Percentiles rank a stretch among this genome's conserved stretches.
Conservation (phyloP, 371 early-diverging fungal species). For the Parasitella parasitica region DNA sequence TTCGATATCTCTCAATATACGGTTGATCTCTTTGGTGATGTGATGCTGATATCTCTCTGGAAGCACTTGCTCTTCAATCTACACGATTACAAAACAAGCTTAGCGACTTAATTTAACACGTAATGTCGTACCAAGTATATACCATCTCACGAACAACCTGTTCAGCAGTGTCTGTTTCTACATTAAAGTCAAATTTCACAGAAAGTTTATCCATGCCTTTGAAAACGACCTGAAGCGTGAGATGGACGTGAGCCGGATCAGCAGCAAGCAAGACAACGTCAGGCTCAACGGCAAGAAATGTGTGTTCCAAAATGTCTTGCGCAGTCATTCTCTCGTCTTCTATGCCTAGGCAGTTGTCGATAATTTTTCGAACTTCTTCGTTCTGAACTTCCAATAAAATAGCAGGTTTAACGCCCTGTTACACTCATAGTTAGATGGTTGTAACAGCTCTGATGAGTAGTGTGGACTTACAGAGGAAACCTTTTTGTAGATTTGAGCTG, state of each 20-base stretch:
- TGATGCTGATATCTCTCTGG: conserved; percentile 72
- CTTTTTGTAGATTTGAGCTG: conserved; percentile 74
- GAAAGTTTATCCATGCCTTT: conserved; percentile 68
- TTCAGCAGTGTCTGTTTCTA: conserved; percentile 75
- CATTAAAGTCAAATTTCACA: conserved; percentile 80
- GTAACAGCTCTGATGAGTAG: not conserved
- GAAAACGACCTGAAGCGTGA: conserved; percentile 72
- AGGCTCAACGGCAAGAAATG: conserved; percentile 58
- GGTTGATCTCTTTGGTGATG: conserved; percentile 84
- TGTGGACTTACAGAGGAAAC: conserved; percentile 46
- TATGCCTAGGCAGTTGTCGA: conserved; percentile 62
- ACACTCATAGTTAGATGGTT: no score
- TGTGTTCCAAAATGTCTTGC: conserved; percentile 47
- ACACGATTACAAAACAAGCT: not conserved
- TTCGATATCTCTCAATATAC: conserved; percentile 75
- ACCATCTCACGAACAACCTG: conserved; percentile 90
- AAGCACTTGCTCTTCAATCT: conserved; percentile 81
- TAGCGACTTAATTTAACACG: not conserved
- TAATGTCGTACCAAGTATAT: conserved; percentile 51
- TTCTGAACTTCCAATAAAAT: conserved; percentile 49
- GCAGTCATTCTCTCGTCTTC: conserved; percentile 62
- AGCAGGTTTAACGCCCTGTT: conserved; percentile 65
- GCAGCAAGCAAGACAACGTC: conserved; percentile 57
- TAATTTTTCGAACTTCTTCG: conserved; percentile 64
- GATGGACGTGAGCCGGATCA: conserved; percentile 51